Evolutionary conservation across 2,329 filamentous ascomycete species (phyloP), one percentile per base, ranked within the genome.

Genomic region (Sodiomyces alkalinus): DNA sequence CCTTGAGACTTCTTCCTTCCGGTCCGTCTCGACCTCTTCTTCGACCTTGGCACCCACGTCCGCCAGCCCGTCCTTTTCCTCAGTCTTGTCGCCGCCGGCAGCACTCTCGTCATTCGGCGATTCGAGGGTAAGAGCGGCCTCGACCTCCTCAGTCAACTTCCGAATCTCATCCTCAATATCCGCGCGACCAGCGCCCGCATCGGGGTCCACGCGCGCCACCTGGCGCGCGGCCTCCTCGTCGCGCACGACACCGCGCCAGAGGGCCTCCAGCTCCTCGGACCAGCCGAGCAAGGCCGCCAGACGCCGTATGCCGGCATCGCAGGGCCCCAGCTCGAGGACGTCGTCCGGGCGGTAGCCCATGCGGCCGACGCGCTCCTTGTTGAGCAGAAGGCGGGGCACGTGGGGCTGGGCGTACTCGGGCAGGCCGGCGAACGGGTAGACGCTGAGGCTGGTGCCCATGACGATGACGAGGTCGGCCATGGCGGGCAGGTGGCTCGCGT

Each of bases 361-460:
- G 13, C 70, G 70, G 0, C 90, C 87, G 0, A 93, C 90, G 19
- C 58, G 59, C 49, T 94, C 81, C 53, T 77, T 66, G 49, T 98
- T 98, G 51, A 98, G 80, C 13, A 98, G 61, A 3, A 98, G 56
- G 7, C 90, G 68, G 1, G 87, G 90, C 3, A 68, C 68, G 1
- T 59, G 61, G 2, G 74, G 62, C 3, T 49, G 44, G 14, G 73
- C 74, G 39, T 77, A 56, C 10, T 65, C 55, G 0, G 87, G 86
- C 27, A 96, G 57, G 26, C 73, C 73, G 2, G 87, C 83, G 49
- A 98, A 98, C 0, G 90, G 90, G 37, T 86, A 80, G 2, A 96
- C 87, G 1, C 64, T 72, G 33, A 96, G 55, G 43, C 83, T 93
- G 0, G 87, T 94, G 2, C 90, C 90, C 60, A 94, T 75, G 14